phyloP scores from a whole-genome alignment of 139 green algal species.

The Chlorella sp. region DNA sequence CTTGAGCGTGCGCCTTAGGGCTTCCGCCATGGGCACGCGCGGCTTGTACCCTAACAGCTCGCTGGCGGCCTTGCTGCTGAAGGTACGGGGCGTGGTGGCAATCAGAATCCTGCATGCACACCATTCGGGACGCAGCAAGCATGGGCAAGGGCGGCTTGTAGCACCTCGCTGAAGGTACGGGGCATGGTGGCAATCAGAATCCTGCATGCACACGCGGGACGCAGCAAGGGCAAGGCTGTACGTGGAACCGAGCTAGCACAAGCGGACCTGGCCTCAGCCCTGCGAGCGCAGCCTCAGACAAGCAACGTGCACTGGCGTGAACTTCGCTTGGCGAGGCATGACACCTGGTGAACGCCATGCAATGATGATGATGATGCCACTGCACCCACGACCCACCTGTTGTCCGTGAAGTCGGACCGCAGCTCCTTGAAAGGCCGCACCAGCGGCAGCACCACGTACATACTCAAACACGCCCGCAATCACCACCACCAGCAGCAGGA shows the following conservation, averaged over 20 bases:
- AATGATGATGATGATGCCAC: not conserved
- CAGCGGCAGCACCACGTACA: constrained; percentile 59
- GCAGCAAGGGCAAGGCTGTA: constrained; percentile 16
- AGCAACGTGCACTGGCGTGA: not conserved
- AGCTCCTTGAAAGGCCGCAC: not conserved
- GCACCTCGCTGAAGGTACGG: constrained; percentile 52
- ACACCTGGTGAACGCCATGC: not conserved
- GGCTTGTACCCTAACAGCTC: constrained; percentile 60
- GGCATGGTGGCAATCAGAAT: constrained; percentile 47
- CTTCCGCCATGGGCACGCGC: constrained; percentile 44
- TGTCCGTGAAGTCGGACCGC: not conserved
- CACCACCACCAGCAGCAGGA: constrained; percentile 54
- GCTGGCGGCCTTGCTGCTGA: constrained; percentile 37
- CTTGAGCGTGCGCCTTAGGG: constrained; percentile 43
- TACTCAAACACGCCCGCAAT: constrained; percentile 63
- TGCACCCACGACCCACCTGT: not conserved
- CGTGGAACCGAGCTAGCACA: not conserved
- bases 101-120: constrained; percentile 46
- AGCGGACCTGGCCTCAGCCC: too few species aligned
- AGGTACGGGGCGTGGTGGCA: constrained; percentile 47
- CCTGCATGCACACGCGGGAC: constrained; percentile 38
- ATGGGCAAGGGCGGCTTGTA: constrained; percentile 54
- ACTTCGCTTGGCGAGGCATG: not conserved
- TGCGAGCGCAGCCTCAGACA: not conserved
- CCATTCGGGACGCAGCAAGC: constrained; percentile 21